Conservation (phyloP, 1,139 yeast species). For the Lodderomyces theae region DNA sequence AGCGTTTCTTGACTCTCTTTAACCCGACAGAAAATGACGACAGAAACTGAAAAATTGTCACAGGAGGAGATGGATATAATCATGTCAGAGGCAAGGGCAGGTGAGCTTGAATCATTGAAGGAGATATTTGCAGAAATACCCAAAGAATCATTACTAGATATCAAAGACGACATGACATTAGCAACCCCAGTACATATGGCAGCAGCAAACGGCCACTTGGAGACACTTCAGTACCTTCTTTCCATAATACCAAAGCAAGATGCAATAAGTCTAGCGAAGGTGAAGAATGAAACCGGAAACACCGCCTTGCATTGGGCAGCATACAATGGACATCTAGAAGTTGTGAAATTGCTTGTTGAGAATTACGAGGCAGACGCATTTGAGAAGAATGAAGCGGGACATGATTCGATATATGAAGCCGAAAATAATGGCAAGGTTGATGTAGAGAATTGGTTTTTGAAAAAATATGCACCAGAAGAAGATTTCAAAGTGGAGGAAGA, state of each 20-base stretch:
- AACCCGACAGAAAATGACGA: too few species aligned
- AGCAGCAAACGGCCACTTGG: constrained; percentile 88
- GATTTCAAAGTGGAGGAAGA: constrained; percentile 40
- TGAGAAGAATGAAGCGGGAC: constrained; percentile 66
- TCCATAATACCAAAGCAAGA: constrained; percentile 45
- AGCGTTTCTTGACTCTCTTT: too few species aligned
- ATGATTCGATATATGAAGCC: constrained; percentile 87
- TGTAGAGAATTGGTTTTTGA: constrained; percentile 69
- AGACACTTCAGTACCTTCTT: constrained; percentile 59
- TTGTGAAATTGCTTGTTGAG: constrained; percentile 69
- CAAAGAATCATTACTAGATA: constrained; percentile 45
- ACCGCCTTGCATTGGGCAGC: constrained; percentile 97
- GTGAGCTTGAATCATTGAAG: constrained; percentile 72
- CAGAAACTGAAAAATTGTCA: constrained; percentile 15
- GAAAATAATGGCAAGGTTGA: constrained; percentile 67
- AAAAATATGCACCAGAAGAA: constrained; percentile 71
- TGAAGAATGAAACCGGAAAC: constrained; percentile 76
- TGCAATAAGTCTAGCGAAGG: constrained; percentile 48
- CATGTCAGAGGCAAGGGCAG: constrained; percentile 79
- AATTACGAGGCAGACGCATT: constrained; percentile 79
- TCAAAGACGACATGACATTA: constrained; percentile 61
- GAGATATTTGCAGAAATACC: constrained; percentile 65
- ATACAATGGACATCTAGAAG: constrained; percentile 74
- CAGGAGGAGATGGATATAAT: constrained; percentile 84
- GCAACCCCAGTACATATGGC: constrained; percentile 92